Conservation (phyloP, 2,329 filamentous ascomycete genomes). For the Eutypa lata region DNA sequence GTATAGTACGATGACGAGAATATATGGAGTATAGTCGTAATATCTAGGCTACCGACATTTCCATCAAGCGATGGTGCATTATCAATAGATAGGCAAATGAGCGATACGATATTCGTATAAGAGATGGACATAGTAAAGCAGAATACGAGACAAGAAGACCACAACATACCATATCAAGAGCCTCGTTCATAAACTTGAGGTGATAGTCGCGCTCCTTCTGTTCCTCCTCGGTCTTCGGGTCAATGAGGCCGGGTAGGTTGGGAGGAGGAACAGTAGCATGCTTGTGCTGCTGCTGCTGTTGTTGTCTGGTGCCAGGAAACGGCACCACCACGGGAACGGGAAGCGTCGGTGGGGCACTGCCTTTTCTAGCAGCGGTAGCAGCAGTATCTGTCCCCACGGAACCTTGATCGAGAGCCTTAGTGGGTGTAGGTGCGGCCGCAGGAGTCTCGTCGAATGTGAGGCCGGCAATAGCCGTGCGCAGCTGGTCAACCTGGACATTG, state of each 20-base stretch:
- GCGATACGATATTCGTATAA: no score
- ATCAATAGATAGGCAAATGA: neutral
- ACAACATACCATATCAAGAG: slow-evolving; percentile 73
- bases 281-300: slow-evolving; percentile 9
- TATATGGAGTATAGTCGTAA: no score
- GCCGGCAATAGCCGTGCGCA: slow-evolving; percentile 15
- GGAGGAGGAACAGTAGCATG: slow-evolving; percentile 13
- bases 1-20: no score
- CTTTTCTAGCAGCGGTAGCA: slow-evolving; percentile 14
- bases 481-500: slow-evolving; percentile 10
- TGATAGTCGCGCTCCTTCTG: slow-evolving; percentile 42
- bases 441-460: slow-evolving; percentile 20
- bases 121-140: no score
- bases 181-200: slow-evolving; percentile 74
- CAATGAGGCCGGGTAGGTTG: slow-evolving; percentile 27
- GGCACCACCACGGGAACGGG: slow-evolving; percentile 24
- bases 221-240: slow-evolving; percentile 30
- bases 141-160: neutral
- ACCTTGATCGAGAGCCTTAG: slow-evolving; percentile 6
- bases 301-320: slow-evolving; percentile 16
- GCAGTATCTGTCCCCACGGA: slow-evolving; percentile 4
- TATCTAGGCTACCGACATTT: neutral
- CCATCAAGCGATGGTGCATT: no score
- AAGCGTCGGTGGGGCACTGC: slow-evolving; percentile 17
- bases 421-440: neutral